Conservation (phyloP, 768 basidiomycete genomes). For the Amanita polypyramis region DNA sequence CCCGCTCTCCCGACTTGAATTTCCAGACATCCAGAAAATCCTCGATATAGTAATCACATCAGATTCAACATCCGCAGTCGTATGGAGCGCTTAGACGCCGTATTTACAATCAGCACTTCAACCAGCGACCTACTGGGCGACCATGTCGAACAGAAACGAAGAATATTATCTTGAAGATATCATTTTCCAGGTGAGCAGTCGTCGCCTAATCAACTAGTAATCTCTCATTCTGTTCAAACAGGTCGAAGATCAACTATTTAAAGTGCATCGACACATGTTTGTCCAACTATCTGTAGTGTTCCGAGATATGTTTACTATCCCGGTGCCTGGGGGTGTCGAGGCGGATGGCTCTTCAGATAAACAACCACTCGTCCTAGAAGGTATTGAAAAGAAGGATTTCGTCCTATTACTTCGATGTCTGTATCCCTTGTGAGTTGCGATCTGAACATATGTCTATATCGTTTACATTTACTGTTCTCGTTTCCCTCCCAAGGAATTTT, state of each 20-base stretch:
- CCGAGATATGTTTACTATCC: constrained; percentile 16
- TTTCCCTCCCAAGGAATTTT: neutral
- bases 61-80: no score
- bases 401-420: constrained; percentile 15
- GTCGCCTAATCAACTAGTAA: neutral
- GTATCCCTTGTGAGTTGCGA: constrained; percentile 17
- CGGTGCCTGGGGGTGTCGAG: constrained; percentile 4
- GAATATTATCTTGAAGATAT: constrained; percentile 3
- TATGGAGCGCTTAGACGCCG: no score
- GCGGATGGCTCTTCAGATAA: constrained; percentile 15
- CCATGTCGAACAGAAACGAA: neutral
- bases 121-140: no score
- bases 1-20: no score
- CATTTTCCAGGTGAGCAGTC: neutral
- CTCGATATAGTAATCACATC: no score
- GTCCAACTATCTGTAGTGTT: constrained; percentile 16
- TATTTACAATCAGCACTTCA: no score
- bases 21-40: no score
- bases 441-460: neutral
- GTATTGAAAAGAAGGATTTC: constrained; percentile 16
- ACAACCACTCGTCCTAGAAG: constrained; percentile 16
- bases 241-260: constrained; percentile 21
- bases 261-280: constrained; percentile 17
- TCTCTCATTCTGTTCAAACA: neutral
- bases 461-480: neutral